These are phyloP conservation scores for Boletus reticulatus DNA, from an alignment of 768 basidiomycete species.

Conservation along the genomic window DNA sequence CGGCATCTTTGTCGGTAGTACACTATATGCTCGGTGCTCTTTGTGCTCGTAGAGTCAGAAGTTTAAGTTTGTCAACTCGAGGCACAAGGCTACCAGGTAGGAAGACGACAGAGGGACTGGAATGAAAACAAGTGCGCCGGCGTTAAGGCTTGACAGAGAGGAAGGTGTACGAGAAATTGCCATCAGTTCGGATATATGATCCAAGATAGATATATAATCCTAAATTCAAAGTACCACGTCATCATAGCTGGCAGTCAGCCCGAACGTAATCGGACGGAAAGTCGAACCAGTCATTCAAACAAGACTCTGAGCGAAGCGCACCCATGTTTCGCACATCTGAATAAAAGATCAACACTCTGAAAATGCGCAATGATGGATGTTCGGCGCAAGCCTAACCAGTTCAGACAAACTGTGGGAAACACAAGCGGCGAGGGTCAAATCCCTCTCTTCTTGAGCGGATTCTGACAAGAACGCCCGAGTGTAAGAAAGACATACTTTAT, in stretches of 20 bases:
- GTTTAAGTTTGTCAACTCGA: constrained; percentile 19
- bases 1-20: constrained; percentile 3
- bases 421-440: constrained; percentile 23
- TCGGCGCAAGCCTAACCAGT: constrained; percentile 41
- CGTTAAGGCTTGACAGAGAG: too few relatives aligned
- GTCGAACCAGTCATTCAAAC: background rate
- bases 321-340: constrained; percentile 71
- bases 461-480: constrained; percentile 19
- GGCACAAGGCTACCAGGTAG: constrained; percentile 14
- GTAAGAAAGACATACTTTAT: constrained; percentile 45
- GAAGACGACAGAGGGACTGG: background rate
- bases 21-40: background rate
- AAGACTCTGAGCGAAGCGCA: constrained; percentile 55
- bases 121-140: background rate
- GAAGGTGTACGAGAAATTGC: too few relatives aligned
- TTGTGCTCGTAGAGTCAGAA: constrained; percentile 10
- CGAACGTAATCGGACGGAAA: background rate
- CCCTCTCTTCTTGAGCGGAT: constrained; percentile 24
- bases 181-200: constrained; percentile 13
- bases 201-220: constrained; percentile 42
- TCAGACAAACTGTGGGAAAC: constrained; percentile 45
- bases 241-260: background rate
- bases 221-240: background rate
- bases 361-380: constrained; percentile 38
- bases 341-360: constrained; percentile 52